Evolutionary conservation across 2,329 filamentous ascomycete species (phyloP), one percentile per base, ranked within the genome.

Genomic region (Tolypocladium sp.): DNA sequence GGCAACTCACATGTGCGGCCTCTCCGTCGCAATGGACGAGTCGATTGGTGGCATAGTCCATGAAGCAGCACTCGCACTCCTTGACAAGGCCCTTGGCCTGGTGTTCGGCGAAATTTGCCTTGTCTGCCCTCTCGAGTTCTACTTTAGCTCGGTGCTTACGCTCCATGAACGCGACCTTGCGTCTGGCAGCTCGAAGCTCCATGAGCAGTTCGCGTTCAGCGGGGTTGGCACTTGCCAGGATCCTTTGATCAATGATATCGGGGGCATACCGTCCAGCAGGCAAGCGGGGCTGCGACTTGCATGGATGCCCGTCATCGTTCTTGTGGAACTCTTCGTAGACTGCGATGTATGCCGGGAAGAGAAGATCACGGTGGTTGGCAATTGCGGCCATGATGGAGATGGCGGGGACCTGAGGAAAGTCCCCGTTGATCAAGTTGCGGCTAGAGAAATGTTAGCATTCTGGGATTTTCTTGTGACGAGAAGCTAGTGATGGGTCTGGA

Each of bases 21-120:
- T 81, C 76, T 20, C 80, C 84, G 56, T 84, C 73, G 69, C 91
- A 96, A 63, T 83, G 77, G 1, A 90, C 80, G 76, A 90, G 84
- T 55, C 85, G 81, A 64, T 90, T 89, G 53, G 85, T 71, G 2
- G 89, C 80, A 56, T 79, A 78, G 4, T 91, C 85, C 8, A 78
- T 77, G 66, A 82, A 94, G 71, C 91, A 96, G 67, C 89, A 91
- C 51, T 79, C 81, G 65, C 88, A 95, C 64, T 93, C 89, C 13
- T 77, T 71, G 46, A 87, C 76, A 22, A 81, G 77, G 1, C 85
- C 83, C 5, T 75, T 72, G 1, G 66, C 73, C 60, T 73, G 73
- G 27, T 81, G 79, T n/a, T 61, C 60, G 10, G 66, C 63, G 15
- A 77, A 62, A 57, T 83, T 82, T 1, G 64, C 64, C 35, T 71